Evolutionary conservation across 345 rosid genomes (phyloP).

Genomic region (Lumnitzera littorea): DNA sequence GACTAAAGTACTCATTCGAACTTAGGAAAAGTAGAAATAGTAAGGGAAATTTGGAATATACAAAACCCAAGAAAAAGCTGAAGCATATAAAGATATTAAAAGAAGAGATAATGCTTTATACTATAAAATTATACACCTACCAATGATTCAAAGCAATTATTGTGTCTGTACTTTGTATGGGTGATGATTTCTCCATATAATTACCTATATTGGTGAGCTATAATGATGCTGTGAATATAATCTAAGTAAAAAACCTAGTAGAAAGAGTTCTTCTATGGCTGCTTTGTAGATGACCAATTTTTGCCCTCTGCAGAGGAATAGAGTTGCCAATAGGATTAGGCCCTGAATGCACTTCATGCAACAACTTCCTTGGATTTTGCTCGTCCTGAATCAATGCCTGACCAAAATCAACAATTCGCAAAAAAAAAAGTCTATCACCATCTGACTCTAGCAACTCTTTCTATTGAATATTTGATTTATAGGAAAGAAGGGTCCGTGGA

Average conservation of each 20-base stretch:
- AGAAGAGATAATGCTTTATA: too few relatives aligned
- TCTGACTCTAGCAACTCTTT: neutral
- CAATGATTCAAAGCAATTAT: too few relatives aligned
- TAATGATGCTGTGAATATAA: too few relatives aligned
- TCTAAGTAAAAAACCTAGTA: neutral
- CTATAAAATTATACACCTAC: too few relatives aligned
- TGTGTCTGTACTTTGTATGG: conserved; percentile 1
- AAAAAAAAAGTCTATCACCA: neutral
- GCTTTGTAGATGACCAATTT: neutral
- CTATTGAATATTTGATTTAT: neutral
- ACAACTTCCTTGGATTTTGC: conserved; percentile 11
- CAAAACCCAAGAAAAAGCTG: too few relatives aligned
- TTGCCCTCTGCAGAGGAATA: conserved; percentile 13
- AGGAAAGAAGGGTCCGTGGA: too few relatives aligned
- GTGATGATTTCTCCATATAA: neutral
- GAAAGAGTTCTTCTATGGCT: neutral
- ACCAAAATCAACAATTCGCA: conserved; percentile 3
- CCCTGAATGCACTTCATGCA: conserved; percentile 35
- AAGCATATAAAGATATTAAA: too few relatives aligned
- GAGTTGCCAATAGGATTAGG: conserved; percentile 25
- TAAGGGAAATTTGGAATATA: too few relatives aligned
- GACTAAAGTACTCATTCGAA: too few relatives aligned
- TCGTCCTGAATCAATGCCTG: conserved; percentile 5
- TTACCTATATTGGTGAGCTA: neutral
- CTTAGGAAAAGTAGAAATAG: too few relatives aligned